Evolutionary conservation across 495 filamentous ascomycete genomes (phyloP).

Genomic region (Podospora pseudopauciseta): DNA sequence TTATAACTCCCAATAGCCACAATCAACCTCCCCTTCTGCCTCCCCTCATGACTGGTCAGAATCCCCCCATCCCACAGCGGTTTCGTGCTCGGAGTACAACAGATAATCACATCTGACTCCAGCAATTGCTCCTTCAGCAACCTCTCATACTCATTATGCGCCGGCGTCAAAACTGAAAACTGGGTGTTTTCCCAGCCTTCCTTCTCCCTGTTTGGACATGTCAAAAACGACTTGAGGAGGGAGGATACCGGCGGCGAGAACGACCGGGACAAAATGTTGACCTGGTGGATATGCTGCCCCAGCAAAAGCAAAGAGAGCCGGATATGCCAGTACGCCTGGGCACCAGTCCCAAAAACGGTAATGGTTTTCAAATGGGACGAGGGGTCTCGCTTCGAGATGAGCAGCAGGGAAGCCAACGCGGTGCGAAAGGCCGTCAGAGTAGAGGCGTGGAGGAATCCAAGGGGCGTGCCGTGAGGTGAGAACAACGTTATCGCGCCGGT

Average conservation of each 20-base stretch:
- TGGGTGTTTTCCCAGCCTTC: constrained; percentile 57
- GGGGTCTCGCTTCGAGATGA: constrained; percentile 64
- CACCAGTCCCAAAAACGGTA: constrained; percentile 83
- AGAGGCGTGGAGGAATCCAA: constrained; percentile 78
- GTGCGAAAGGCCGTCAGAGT: constrained; percentile 93
- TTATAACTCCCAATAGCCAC: constrained; percentile 82
- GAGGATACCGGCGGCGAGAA: constrained; percentile 54
- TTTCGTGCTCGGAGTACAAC: constrained; percentile 51
- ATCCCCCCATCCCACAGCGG: constrained; percentile 49
- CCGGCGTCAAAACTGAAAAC: constrained; percentile 66
- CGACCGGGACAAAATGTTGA: constrained; percentile 72
- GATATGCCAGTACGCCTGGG: constrained; percentile 88
- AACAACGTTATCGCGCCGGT: constrained; percentile 77
- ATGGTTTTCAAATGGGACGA: constrained; percentile 56
- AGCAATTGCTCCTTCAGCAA: constrained; percentile 64
- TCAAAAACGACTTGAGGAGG: constrained; percentile 57
- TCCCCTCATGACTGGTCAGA: constrained; percentile 64
- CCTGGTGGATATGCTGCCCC: constrained; percentile 34
- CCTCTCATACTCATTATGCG: constrained; percentile 66
- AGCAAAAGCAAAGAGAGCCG: constrained; percentile 74
- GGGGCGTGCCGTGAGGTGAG: constrained; percentile 57
- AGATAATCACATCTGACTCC: constrained; percentile 74
- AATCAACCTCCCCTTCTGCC: constrained; percentile 73
- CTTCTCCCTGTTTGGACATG: constrained; percentile 37
- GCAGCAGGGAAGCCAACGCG: constrained; percentile 71